Evolutionary conservation across 305 asterid species (phyloP), one percentile per base, ranked within the genome.

Genomic region (Ilex paraguariensis): DNA sequence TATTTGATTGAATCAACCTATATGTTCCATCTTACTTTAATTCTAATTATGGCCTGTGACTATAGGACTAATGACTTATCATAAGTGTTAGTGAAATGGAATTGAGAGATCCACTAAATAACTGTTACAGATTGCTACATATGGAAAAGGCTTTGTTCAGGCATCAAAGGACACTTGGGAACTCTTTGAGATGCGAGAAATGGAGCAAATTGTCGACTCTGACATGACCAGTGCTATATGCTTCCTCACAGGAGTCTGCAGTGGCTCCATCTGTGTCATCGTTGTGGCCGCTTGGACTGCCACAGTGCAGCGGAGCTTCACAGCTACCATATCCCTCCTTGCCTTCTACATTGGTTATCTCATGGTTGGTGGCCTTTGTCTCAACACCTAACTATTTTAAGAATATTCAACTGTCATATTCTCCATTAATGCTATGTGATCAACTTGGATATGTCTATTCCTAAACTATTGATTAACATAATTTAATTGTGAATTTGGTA

Each of bases 161-260:
- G 96, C 97, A 56, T 92, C 97, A 3, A 86, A 81, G 65, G 97
- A 92, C 86, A 87, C 96, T 0, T 92, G 97, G 98, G 98, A 87
- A 74, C 74, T 92, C 8, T 89, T 92, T 54, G 66, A 80, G 71
- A 80, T 75, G 81, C 78, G 84, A 62, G 95, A 76, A 54, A 89
- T 92, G 80, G 88, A 79, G 14, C 67, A 57, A 68, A 72, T 92
- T 30, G 98, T 92, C 13, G 98, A 92, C 65, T 77, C 97, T 4
- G 97, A 92, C 73, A 92, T 92, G 53, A 92, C 97, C 0, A 92
- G 95, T 33, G 84, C 98, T 31, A 77, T 92, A 51, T 92, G 97
- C 75, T 92, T 92, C 66, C 86, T 92, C 56, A 82, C 97, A 16
- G 98, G 97, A 72, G 73, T 92, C 52, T 87, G 91, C 84, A 92